Conservation (phyloP, 1,284 basidiomycete genomes). For the Cutaneotrichosporon cyanovorans region DNA sequence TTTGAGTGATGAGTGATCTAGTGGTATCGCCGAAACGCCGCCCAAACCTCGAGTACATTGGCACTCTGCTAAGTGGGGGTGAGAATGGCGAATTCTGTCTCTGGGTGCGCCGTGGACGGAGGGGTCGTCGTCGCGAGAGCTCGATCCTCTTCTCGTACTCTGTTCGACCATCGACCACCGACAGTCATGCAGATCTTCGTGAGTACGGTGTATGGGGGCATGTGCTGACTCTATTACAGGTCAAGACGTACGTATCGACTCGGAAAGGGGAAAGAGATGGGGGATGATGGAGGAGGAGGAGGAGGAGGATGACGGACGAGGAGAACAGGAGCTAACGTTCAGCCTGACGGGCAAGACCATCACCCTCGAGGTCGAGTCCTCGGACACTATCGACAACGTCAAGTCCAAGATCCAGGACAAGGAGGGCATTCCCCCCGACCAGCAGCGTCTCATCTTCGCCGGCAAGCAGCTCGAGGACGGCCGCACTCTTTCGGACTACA, state of each 20-base stretch:
- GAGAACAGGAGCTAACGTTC: conserved; percentile 26
- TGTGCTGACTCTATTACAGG: no score
- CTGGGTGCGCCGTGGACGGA: no score
- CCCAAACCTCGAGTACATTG: no score
- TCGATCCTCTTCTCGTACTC: no score
- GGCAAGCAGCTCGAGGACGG: conserved; percentile 97
- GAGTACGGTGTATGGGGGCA: no score
- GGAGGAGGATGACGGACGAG: not conserved
- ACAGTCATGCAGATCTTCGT: conserved; percentile 51
- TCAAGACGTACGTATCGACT: conserved; percentile 45
- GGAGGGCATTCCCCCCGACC: conserved; percentile 78
- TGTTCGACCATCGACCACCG: not conserved
- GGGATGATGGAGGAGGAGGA: not conserved
- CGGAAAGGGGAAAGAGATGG: not conserved
- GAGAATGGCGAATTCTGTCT: no score
- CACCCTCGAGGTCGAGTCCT: conserved; percentile 55
- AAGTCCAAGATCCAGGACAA: conserved; percentile 56
- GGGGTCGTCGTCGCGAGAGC: no score
- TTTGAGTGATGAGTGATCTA: not conserved
- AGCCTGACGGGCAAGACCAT: conserved; percentile 54
- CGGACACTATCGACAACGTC: conserved; percentile 58
- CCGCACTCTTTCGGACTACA: conserved; percentile 88
- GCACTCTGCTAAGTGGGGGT: no score
- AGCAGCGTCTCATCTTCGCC: conserved; percentile 89
- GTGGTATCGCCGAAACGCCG: not conserved